Evolutionary conservation across 495 filamentous ascomycete genomes (phyloP).

Genomic region (Talaromyces thailandensis): DNA sequence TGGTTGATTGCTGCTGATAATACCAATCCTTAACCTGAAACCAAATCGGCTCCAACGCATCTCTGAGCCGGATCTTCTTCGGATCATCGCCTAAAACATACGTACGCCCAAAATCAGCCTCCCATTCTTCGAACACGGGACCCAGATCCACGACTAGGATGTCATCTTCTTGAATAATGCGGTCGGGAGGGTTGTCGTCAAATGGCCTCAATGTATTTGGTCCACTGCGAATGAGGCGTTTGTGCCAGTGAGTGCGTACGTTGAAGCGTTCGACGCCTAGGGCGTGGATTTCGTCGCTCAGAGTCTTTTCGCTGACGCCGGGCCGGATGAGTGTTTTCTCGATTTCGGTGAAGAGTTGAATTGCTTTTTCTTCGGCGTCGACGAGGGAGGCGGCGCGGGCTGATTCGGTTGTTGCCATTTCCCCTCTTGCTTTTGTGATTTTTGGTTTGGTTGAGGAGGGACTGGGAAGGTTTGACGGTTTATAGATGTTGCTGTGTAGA

Average conservation of each 20-base stretch:
- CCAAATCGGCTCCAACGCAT: conserved; percentile 36
- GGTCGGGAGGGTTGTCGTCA: conserved; percentile 38
- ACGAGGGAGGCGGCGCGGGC: background rate
- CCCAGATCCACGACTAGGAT: conserved; percentile 42
- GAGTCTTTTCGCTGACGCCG: conserved; percentile 35
- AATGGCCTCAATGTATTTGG: conserved; percentile 36
- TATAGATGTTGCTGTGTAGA: too few species aligned
- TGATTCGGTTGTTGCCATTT: background rate
- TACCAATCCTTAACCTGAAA: conserved; percentile 26
- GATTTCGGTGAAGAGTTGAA: conserved; percentile 38
- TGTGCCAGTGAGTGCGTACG: conserved; percentile 42
- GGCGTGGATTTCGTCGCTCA: conserved; percentile 38
- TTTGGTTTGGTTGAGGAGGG: background rate
- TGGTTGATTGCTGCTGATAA: conserved; percentile 2
- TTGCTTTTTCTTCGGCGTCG: conserved; percentile 34
- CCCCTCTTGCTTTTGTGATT: background rate
- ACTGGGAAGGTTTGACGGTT: too few species aligned
- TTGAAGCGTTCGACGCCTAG: conserved; percentile 33
- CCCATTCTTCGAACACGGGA: conserved; percentile 37
- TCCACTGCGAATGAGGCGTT: conserved; percentile 40
- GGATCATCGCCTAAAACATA: conserved; percentile 39
- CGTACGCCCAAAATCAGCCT: conserved; percentile 42
- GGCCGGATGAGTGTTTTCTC: conserved; percentile 33
- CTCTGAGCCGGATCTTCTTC: conserved; percentile 30
- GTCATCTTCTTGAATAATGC: conserved; percentile 35